A percentile compares a stretch with the other conserved stretches of the same genome.
These are phyloP conservation scores for Lactifluus rugatus DNA, from an alignment of 768 basidiomycete genomes.

Conservation along the genomic window DNA sequence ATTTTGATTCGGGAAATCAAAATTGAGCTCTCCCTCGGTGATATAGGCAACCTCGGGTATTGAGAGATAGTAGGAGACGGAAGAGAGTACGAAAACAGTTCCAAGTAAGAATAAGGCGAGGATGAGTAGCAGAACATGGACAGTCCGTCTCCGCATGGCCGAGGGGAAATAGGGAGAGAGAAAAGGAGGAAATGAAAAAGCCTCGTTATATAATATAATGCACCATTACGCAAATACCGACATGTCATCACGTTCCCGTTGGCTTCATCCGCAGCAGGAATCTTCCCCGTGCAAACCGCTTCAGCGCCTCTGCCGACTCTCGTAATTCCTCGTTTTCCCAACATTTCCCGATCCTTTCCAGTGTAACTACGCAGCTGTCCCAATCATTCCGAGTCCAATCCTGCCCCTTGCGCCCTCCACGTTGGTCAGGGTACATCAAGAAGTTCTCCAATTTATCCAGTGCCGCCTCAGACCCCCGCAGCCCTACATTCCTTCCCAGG, in stretches of 20 bases:
- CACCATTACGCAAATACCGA: neutral
- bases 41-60: slow-evolving; percentile 75
- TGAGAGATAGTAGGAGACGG: slow-evolving; percentile 80
- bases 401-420: slow-evolving; percentile 55
- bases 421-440: slow-evolving; percentile 36
- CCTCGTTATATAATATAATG: neutral
- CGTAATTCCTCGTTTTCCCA: slow-evolving; percentile 48
- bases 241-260: slow-evolving; percentile 25
- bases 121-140: slow-evolving; percentile 40
- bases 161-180: slow-evolving; percentile 12
- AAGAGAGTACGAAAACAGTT: slow-evolving; percentile 85
- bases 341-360: slow-evolving; percentile 38
- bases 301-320: slow-evolving; percentile 40
- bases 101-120: slow-evolving; percentile 76
- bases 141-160: slow-evolving; percentile 33
- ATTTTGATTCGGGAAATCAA: slow-evolving; percentile 52
- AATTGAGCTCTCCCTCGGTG: slow-evolving; percentile 64
- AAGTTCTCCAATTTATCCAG: slow-evolving; percentile 18
- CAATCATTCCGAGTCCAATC: slow-evolving; percentile 69
- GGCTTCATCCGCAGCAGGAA: slow-evolving; percentile 41
- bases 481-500: slow-evolving; percentile 34
- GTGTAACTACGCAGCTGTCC: slow-evolving; percentile 39
- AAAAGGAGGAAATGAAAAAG: slow-evolving; percentile 13
- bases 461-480: neutral
- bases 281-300: slow-evolving; percentile 38